phyloP scores from a whole-genome alignment of 257 asterid genomes.

The Ligustrum vulgare region DNA sequence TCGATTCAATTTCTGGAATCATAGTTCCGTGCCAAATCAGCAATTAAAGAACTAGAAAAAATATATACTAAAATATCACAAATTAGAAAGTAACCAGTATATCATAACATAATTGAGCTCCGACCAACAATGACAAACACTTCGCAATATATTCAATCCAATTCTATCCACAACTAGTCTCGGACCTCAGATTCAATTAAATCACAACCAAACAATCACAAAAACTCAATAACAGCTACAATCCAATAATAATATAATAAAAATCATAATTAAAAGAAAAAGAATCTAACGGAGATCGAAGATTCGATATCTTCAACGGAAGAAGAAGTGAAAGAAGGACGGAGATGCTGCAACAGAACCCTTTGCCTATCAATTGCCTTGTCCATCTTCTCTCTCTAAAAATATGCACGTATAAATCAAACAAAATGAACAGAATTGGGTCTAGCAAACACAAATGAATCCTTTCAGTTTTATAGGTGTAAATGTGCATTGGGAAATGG shows the following conservation, averaged over 20 bases:
- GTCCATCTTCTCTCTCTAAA: slow-evolving; percentile 23
- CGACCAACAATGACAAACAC: not conserved
- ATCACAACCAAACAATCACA: not conserved
- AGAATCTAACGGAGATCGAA: slow-evolving; percentile 60
- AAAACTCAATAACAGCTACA: not conserved
- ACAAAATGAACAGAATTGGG: not conserved
- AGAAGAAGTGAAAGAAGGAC: slow-evolving; percentile 73
- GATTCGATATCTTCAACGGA: slow-evolving; percentile 72
- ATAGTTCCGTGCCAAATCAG: not conserved
- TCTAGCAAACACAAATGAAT: not conserved
- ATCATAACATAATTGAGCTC: not conserved
- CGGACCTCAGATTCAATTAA: slow-evolving; percentile 7
- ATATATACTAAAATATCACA: not conserved
- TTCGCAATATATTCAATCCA: not conserved
- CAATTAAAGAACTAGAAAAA: not conserved
- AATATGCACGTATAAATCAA: not conserved
- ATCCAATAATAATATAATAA: not conserved
- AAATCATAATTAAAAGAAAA: not conserved
- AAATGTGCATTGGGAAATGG: slow-evolving; percentile 31
- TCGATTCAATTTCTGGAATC: not conserved
- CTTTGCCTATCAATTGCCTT: slow-evolving; percentile 35
- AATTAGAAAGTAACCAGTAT: not conserved
- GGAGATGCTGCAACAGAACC: slow-evolving; percentile 62
- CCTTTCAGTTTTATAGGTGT: not conserved
- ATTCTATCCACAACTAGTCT: not conserved